These are phyloP conservation scores for Xylaria sp. DNA, from an alignment of 2,329 filamentous ascomycete genomes.

Conservation along the genomic window DNA sequence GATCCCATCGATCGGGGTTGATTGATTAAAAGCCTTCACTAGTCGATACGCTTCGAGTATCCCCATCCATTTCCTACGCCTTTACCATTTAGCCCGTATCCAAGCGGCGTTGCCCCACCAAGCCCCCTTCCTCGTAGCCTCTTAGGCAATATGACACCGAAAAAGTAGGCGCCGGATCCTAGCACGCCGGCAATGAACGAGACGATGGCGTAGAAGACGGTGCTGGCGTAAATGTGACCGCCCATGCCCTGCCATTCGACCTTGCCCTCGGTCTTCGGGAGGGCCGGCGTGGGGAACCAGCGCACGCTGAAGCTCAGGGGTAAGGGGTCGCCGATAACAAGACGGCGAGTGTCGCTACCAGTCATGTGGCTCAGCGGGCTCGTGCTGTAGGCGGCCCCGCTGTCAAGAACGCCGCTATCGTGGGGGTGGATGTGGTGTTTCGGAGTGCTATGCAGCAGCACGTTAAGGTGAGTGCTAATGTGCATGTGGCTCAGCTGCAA, in stretches of 20 bases:
- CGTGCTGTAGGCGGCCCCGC: slow-evolving; percentile 86
- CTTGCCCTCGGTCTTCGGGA: slow-evolving; percentile 74
- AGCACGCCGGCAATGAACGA: slow-evolving; percentile 67
- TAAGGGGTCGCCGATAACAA: slow-evolving; percentile 88
- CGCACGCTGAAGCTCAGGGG: slow-evolving; percentile 82
- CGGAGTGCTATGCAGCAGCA: slow-evolving; percentile 79
- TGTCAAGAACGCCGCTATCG: slow-evolving; percentile 84
- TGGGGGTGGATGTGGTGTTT: slow-evolving; percentile 71
- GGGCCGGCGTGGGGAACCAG: slow-evolving; percentile 82
- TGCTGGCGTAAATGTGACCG: slow-evolving; percentile 71
- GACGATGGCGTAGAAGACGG: slow-evolving; percentile 70
- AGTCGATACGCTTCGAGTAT: slow-evolving; percentile 66
- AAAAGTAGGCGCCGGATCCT: slow-evolving; percentile 68
- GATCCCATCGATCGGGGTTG: background rate
- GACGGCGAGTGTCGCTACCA: slow-evolving; percentile 66
- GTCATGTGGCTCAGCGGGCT: slow-evolving; percentile 73
- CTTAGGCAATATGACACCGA: slow-evolving; percentile 68
- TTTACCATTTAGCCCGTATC: slow-evolving; percentile 60
- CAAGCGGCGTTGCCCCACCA: slow-evolving; percentile 68
- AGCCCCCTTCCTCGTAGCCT: slow-evolving; percentile 62
- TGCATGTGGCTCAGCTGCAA: slow-evolving; percentile 91
- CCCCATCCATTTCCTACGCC: slow-evolving; percentile 70
- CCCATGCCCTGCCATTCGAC: slow-evolving; percentile 74
- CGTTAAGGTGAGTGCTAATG: slow-evolving; percentile 88
- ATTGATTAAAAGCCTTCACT: background rate